Base-by-base conservation (phyloP, 1,139 yeast species). In the Magnusiomyces tetraspermus region DNA sequence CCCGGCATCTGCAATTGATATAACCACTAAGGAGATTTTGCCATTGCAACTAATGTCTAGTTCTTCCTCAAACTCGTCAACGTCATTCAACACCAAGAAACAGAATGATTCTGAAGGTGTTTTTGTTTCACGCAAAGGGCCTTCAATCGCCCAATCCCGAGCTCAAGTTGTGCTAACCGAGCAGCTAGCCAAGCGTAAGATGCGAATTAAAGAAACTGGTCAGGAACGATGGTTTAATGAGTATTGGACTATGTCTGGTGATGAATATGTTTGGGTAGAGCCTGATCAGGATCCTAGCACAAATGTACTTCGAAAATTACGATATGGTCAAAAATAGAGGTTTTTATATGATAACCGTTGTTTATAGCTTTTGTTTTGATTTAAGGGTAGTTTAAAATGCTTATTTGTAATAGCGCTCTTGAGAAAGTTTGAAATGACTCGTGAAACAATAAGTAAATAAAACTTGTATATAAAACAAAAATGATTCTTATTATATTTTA, bases 211-310 rank as follows among this genome's bases (percentile, higher is more conserved):
- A 17, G 49, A 46, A 36, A 48, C 52, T 10, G 51, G 40, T 5
- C 52, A 52, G 19, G 57, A 54, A 46, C 24, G 28, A n/a, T 46
- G 48, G 51, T 52, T 52, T n/a, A 48, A 83, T 60, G 89, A 87
- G 51, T 85, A 84, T 66, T 85, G 94, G 92, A 77, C 83, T 63
- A 71, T 77, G 52, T 83, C 83, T 11, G 89, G 89, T 17, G 85
- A 80, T 57, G 85, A 85, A 2, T 84, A 83, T 61, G 82, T 79
- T 57, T 85, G 94, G 94, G 82, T 76, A 3, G 92, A 84, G 62
- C 89, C 89, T 1, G 92, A 84, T 62, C 82, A 80, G 61, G 90
- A 83, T 63, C 90, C 90, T 5, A 46, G 49, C 21, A 43, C 23
- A 3, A 28, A 22, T 6, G n/a, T 24, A 3, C 46, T 43, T 5